Percentiles rank a stretch among this genome's conserved stretches.
Evolutionary conservation across 2,329 filamentous ascomycete species (phyloP).

Genomic region (Diaporthe sp.): DNA sequence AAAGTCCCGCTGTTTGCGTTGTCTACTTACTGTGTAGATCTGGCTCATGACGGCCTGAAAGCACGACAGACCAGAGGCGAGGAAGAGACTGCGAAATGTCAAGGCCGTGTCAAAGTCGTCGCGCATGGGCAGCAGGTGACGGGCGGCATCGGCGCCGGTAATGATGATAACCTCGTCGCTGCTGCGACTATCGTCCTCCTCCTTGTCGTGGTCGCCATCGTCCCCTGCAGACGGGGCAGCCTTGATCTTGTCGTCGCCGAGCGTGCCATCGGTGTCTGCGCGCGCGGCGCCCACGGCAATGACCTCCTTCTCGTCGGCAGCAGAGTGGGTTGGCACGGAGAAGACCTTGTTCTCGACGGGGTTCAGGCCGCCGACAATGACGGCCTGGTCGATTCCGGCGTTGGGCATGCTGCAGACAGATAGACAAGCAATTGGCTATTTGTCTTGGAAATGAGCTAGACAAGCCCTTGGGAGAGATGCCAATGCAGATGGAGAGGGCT

Average conservation of each 20-base stretch:
- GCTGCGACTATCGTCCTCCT: conserved; percentile 43
- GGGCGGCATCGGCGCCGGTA: conserved; percentile 65
- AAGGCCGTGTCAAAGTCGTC: conserved; percentile 67
- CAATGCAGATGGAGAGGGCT: neutral
- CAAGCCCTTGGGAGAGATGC: conserved; percentile 7
- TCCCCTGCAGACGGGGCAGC: conserved; percentile 42
- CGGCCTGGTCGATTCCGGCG: conserved; percentile 42
- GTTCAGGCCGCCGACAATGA: conserved; percentile 49
- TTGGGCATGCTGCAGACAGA: conserved; percentile 24
- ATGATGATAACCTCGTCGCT: conserved; percentile 62
- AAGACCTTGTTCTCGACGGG: conserved; percentile 50
- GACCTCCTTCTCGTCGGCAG: conserved; percentile 50
- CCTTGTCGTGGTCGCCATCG: conserved; percentile 47
- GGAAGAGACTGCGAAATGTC: conserved; percentile 66
- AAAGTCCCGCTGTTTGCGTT: too few species aligned
- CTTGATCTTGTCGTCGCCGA: conserved; percentile 44
- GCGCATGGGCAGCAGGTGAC: conserved; percentile 61
- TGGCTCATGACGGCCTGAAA: conserved; percentile 70
- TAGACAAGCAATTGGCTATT: neutral
- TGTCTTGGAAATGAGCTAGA: conserved; percentile 16
- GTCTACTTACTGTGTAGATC: conserved; percentile 63
- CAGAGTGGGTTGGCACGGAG: conserved; percentile 48
- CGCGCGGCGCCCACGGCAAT: conserved; percentile 40
- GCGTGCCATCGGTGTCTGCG: conserved; percentile 24
- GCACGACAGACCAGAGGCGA: conserved; percentile 63